Evolutionary conservation across 106 monocot species (phyloP).

Genomic region (Dendrobium officinale): DNA sequence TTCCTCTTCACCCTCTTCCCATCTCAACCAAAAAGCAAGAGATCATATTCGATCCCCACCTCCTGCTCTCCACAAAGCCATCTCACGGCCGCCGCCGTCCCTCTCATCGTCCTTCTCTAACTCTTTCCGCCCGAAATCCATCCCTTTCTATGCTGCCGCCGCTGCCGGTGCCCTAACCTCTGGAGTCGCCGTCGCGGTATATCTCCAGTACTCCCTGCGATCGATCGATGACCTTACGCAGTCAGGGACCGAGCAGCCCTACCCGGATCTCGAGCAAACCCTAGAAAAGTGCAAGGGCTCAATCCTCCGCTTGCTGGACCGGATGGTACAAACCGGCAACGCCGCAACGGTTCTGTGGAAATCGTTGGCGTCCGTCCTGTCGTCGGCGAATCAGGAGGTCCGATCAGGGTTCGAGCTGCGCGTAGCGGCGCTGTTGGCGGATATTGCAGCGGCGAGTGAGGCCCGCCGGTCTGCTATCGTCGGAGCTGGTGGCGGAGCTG

Average conservation of each 20-base stretch:
- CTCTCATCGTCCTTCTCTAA: background rate
- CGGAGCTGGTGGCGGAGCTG: slow-evolving; percentile 70
- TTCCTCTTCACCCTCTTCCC: background rate
- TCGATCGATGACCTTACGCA: slow-evolving; percentile 12
- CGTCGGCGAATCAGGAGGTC: slow-evolving; percentile 90
- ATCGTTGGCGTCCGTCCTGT: slow-evolving; percentile 68
- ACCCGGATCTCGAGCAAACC: slow-evolving; percentile 42
- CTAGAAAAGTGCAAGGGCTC: slow-evolving; percentile 43
- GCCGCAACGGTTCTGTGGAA: slow-evolving; percentile 71
- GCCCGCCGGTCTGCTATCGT: slow-evolving; percentile 73
- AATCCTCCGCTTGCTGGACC: slow-evolving; percentile 26
- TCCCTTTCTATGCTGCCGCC: slow-evolving; percentile 15
- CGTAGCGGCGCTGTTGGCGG: slow-evolving; percentile 81
- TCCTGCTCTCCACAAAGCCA: background rate
- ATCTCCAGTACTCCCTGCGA: slow-evolving; percentile 14
- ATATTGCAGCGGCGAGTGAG: slow-evolving; percentile 69
- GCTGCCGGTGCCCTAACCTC: slow-evolving; percentile 45
- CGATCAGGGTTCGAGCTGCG: slow-evolving; percentile 85
- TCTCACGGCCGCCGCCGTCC: background rate
- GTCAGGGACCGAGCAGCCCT: slow-evolving; percentile 12
- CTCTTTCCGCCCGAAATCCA: slow-evolving; percentile 12
- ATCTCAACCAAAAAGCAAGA: background rate
- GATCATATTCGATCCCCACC: background rate
- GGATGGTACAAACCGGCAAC: slow-evolving; percentile 64
- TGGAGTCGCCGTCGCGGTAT: slow-evolving; percentile 21